Percentiles rank a stretch among this genome's conserved stretches.
Conservation (phyloP, 371 early-diverging fungal species). For the Haplosporangium sp. region DNA sequence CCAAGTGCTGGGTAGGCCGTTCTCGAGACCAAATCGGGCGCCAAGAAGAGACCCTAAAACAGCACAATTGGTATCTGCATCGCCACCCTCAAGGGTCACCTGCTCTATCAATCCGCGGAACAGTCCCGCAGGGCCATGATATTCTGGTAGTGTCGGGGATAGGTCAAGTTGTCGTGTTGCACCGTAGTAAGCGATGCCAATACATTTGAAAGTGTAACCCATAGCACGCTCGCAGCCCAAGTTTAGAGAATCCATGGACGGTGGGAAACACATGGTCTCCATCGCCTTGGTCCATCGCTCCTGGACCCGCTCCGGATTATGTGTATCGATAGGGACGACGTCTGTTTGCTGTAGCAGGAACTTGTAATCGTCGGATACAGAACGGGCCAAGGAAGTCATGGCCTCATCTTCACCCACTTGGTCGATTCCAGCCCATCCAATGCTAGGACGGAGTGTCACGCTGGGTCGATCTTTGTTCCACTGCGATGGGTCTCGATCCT, state of each 20-base stretch:
- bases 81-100: conserved; percentile 70
- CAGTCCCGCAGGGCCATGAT: conserved; percentile 36
- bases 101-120: conserved; percentile 49
- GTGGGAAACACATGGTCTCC: conserved; percentile 56
- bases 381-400: conserved; percentile 56
- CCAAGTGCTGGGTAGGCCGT: conserved; percentile 37
- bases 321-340: conserved; percentile 34
- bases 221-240: conserved; percentile 53
- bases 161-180: conserved; percentile 58
- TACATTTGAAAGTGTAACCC: conserved; percentile 67
- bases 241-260: conserved; percentile 39
- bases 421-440: conserved; percentile 52
- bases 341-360: conserved; percentile 61
- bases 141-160: conserved; percentile 26
- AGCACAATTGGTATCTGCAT: conserved; percentile 73
- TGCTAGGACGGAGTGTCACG: conserved; percentile 27
- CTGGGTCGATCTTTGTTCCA: conserved; percentile 26
- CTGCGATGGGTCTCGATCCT: background rate
- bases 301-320: background rate
- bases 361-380: conserved; percentile 65
- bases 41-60: conserved; percentile 75
- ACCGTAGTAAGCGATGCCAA: conserved; percentile 65
- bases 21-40: conserved; percentile 65
- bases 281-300: conserved; percentile 48
- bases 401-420: conserved; percentile 48